Percentiles rank a stretch among this genome's conserved stretches.
Conservation (phyloP, 805 yeast species). For the Lachancea thermotolerans region DNA sequence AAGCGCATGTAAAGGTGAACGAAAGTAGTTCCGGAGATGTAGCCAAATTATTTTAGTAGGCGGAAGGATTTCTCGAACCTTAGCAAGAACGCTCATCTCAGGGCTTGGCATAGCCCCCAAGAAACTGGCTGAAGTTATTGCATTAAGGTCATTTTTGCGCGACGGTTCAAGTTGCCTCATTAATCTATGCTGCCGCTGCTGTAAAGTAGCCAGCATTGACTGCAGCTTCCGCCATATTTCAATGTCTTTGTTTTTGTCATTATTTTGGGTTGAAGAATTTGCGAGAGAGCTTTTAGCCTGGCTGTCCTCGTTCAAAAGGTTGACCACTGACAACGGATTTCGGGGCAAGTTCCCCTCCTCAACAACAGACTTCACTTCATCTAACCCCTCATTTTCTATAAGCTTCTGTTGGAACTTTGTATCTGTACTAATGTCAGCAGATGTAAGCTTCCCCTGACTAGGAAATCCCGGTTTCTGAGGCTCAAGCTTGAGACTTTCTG, state of each 20-base stretch:
- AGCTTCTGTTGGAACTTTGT: slow-evolving; percentile 29
- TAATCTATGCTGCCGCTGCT: slow-evolving; percentile 7
- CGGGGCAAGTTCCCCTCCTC: slow-evolving; percentile 7
- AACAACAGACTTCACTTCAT: slow-evolving; percentile 25
- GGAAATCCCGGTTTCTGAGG: background rate
- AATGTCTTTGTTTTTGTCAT: slow-evolving; percentile 8
- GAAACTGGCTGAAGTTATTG: no score
- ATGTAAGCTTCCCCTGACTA: background rate
- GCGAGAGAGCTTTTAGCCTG: slow-evolving; percentile 3
- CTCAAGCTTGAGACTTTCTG: no score
- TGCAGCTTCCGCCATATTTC: slow-evolving; percentile 13
- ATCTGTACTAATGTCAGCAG: slow-evolving; percentile 15
- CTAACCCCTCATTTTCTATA: slow-evolving; percentile 35
- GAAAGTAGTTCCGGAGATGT: slow-evolving; percentile 39
- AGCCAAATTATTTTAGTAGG: slow-evolving; percentile 40
- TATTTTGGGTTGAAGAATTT: background rate
- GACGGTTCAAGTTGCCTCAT: no score
- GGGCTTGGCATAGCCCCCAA: slow-evolving; percentile 10
- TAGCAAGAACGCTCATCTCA: slow-evolving; percentile 20
- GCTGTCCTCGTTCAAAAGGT: slow-evolving; percentile 9
- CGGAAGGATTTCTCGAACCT: slow-evolving; percentile 38
- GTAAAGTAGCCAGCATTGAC: slow-evolving; percentile 10
- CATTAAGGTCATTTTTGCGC: no score
- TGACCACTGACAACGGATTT: slow-evolving; percentile 9
- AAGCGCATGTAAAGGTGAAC: slow-evolving; percentile 38